phyloP scores from a whole-genome alignment of 805 yeast species.

The Metschnikowia similis region DNA sequence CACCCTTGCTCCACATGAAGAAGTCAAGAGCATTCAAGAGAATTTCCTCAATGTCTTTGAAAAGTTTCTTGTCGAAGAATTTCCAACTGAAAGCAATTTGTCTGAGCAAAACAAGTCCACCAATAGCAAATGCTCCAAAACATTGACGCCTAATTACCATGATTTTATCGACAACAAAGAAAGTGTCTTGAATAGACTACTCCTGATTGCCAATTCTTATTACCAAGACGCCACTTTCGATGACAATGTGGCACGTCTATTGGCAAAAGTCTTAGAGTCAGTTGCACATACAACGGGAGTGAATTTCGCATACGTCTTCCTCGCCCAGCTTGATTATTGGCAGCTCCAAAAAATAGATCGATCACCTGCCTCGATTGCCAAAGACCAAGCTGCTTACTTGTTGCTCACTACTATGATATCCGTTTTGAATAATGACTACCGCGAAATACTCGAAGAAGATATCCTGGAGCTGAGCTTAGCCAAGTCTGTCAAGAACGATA shows the following conservation, averaged over 20 bases:
- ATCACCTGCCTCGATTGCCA: slow-evolving; percentile 8
- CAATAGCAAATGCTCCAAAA: slow-evolving; percentile 14
- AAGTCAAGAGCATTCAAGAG: slow-evolving; percentile 31
- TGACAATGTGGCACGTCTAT: slow-evolving; percentile 9
- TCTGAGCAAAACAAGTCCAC: slow-evolving; percentile 8
- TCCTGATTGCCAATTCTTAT: slow-evolving; percentile 33
- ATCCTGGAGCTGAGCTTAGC: slow-evolving; percentile 19
- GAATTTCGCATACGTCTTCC: slow-evolving; percentile 42
- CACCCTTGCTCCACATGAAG: slow-evolving; percentile 14
- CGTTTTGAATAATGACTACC: slow-evolving; percentile 28
- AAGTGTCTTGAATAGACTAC: slow-evolving; percentile 38
- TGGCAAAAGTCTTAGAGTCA: slow-evolving; percentile 21
- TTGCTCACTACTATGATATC: slow-evolving; percentile 23
- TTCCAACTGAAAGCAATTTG: slow-evolving; percentile 22
- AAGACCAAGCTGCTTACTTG: slow-evolving; percentile 33
- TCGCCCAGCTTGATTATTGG: slow-evolving; percentile 48
- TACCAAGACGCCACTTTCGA: slow-evolving; percentile 21
- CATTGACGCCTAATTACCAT: slow-evolving; percentile 37
- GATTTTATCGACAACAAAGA: slow-evolving; percentile 39
- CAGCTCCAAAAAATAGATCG: slow-evolving; percentile 19
- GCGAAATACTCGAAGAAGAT: slow-evolving; percentile 20
- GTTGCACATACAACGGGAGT: slow-evolving; percentile 38
- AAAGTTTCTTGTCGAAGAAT: slow-evolving; percentile 25
- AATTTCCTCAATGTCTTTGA: slow-evolving; percentile 38
- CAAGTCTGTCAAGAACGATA: slow-evolving; percentile 18